Evolutionary conservation across 176 grass and related monocot species (phyloP).

Genomic region (Coix lacrymajobi): DNA sequence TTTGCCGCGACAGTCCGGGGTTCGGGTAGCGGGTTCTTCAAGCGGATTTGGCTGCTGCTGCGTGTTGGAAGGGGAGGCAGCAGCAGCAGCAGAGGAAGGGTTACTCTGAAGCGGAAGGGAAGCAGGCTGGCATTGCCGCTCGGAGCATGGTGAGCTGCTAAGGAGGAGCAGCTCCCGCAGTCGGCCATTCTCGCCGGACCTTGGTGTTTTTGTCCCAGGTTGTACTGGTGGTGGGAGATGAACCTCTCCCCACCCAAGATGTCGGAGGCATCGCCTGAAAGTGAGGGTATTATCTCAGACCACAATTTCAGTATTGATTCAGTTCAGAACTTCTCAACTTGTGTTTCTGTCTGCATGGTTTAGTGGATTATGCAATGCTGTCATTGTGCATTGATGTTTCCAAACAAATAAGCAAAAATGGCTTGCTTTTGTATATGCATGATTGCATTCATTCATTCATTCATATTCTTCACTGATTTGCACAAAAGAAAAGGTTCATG

Average conservation of each 20-base stretch:
- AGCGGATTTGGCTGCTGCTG: not conserved
- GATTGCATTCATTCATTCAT: not conserved
- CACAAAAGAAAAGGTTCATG: not conserved
- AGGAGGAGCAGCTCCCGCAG: not conserved
- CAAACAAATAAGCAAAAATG: not conserved
- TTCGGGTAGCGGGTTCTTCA: constrained; percentile 42
- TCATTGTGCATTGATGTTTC: not conserved
- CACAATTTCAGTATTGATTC: not conserved
- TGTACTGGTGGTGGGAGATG: constrained; percentile 22
- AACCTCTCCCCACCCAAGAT: constrained; percentile 40
- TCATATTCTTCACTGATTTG: not conserved
- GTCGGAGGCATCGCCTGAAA: constrained; percentile 32
- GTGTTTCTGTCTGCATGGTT: not conserved
- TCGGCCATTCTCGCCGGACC: not conserved
- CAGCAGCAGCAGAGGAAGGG: not conserved
- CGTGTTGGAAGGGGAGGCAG: not conserved
- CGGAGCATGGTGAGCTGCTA: not conserved
- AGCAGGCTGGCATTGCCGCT: not conserved
- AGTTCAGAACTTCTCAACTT: not conserved
- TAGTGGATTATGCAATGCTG: not conserved
- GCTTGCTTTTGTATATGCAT: not conserved
- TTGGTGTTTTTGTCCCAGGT: not conserved
- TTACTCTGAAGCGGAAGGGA: not conserved
- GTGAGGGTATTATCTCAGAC: constrained; percentile 21
- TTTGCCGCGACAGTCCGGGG: constrained; percentile 37